Percentiles rank a stretch among this genome's conserved stretches.
Conservation (phyloP, 192 early-diverging fungal genomes). For the Kappamyces sp. region DNA sequence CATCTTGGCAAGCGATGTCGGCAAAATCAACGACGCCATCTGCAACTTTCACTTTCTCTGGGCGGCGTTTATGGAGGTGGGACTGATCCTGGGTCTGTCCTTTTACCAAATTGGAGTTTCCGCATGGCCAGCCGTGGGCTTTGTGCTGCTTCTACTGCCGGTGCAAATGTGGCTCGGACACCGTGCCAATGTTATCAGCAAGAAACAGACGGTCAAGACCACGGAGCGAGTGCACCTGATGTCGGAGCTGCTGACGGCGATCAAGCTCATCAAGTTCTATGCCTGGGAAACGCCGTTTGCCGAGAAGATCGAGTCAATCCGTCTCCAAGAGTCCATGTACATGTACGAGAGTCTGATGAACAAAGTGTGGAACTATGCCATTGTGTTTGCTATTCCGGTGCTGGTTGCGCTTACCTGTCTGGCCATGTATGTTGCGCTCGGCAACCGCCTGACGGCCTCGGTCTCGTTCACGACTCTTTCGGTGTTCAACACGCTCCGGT, state of each 20-base stretch:
- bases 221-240: slow-evolving; percentile 63
- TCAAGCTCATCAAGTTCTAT: slow-evolving; percentile 74
- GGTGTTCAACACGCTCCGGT: slow-evolving; percentile 63
- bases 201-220: slow-evolving; percentile 48
- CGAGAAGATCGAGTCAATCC: slow-evolving; percentile 49
- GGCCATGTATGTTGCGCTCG: slow-evolving; percentile 27
- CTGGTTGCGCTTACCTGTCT: slow-evolving; percentile 40
- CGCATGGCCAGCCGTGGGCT: slow-evolving; percentile 47
- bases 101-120: slow-evolving; percentile 45
- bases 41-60: slow-evolving; percentile 69
- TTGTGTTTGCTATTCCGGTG: slow-evolving; percentile 61
- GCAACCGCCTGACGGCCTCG: slow-evolving; percentile 37
- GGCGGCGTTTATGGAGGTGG: slow-evolving; percentile 57
- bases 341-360: slow-evolving; percentile 45
- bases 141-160: slow-evolving; percentile 53
- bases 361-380: slow-evolving; percentile 55
- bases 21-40: slow-evolving; percentile 53
- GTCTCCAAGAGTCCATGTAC: slow-evolving; percentile 48
- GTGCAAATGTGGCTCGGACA: slow-evolving; percentile 54
- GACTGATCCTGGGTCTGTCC: slow-evolving; percentile 47
- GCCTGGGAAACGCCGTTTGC: slow-evolving; percentile 66
- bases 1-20: slow-evolving; percentile 57
- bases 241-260: slow-evolving; percentile 66
- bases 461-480: slow-evolving; percentile 60
- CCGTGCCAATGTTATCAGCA: slow-evolving; percentile 37